Percentiles rank a stretch among this genome's conserved stretches.
phyloP scores from a whole-genome alignment of 2,329 filamentous ascomycete species.

The Parafenestella ontariensis region DNA sequence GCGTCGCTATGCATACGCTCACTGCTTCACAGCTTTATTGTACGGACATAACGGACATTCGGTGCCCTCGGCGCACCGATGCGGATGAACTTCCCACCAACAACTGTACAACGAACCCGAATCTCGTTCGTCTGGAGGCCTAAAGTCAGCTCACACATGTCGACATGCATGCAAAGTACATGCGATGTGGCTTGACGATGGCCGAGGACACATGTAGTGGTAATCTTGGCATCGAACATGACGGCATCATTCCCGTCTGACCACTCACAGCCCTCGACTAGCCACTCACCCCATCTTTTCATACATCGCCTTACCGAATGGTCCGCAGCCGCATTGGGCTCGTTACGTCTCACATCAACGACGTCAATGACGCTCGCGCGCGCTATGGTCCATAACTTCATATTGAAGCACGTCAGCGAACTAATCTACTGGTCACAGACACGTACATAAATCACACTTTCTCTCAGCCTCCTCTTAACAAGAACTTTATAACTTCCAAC shows the following conservation, averaged over 20 bases:
- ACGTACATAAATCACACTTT: constrained; percentile 7
- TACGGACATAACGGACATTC: background rate
- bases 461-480: background rate
- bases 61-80: background rate
- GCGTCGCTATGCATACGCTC: background rate
- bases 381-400: background rate
- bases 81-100: background rate
- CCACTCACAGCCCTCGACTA: background rate
- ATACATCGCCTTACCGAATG: background rate
- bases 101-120: background rate
- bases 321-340: background rate
- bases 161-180: background rate
- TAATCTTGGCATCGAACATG: constrained; percentile 6
- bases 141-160: background rate
- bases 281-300: background rate
- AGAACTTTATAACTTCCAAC: background rate
- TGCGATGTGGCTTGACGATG: background rate
- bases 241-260: constrained; percentile 3
- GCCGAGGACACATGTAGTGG: background rate
- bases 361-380: background rate
- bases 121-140: background rate
- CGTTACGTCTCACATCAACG: background rate
- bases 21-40: background rate
- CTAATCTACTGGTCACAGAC: background rate
- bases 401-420: background rate